phyloP scores from a whole-genome alignment of 2,329 filamentous ascomycete genomes.

The Dendryphion nanum region DNA sequence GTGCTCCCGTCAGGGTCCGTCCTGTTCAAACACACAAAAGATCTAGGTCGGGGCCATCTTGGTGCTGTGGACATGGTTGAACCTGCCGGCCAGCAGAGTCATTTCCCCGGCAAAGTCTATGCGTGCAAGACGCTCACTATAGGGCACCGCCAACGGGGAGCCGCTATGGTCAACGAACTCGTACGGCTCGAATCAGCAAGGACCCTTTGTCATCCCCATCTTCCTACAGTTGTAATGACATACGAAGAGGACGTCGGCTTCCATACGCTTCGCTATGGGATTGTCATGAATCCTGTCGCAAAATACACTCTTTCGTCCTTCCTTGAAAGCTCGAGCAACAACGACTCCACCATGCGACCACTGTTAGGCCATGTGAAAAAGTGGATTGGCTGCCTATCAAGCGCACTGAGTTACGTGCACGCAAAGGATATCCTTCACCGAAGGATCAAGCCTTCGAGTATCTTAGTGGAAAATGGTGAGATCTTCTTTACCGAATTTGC shows the following conservation, averaged over 20 bases:
- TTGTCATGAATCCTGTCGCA: slow-evolving; percentile 12
- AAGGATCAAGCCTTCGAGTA: slow-evolving; percentile 8
- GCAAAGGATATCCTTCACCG: neutral
- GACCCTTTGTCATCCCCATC: neutral
- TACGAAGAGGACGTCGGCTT: neutral
- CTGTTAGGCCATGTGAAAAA: neutral
- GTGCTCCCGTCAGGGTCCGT: neutral
- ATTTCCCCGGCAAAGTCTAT: neutral
- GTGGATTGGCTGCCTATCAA: neutral
- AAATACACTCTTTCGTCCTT: slow-evolving; percentile 6
- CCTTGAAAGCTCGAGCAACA: slow-evolving; percentile 1
- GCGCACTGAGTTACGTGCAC: neutral
- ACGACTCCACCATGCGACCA: neutral
- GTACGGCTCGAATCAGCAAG: neutral
- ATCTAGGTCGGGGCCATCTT: too few species aligned
- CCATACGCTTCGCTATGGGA: neutral
- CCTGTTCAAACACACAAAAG: neutral
- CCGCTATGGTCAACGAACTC: neutral
- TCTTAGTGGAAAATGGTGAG: slow-evolving; percentile 6
- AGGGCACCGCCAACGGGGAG: neutral
- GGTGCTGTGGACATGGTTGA: neutral
- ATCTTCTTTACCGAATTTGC: slow-evolving; percentile 12
- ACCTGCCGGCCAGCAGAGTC: neutral
- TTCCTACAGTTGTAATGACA: neutral
- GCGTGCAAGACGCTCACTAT: neutral